phyloP scores from a whole-genome alignment of 306 rosid genomes.

The Quillaja saponaria region DNA sequence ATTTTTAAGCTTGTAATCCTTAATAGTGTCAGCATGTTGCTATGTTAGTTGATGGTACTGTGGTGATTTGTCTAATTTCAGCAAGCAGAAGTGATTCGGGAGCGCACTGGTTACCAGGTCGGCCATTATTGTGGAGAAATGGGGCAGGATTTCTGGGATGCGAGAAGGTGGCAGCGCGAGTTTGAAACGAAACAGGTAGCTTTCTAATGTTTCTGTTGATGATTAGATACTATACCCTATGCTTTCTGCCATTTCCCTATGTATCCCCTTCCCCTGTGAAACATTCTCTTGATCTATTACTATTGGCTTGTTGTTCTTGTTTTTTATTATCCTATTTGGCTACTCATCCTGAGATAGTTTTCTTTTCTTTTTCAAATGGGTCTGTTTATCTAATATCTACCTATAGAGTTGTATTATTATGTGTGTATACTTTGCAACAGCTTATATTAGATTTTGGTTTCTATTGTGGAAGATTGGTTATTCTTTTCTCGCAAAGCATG shows the following conservation, averaged over 20 bases:
- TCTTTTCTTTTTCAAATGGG: too few species aligned
- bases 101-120: slow-evolving; percentile 89
- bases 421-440: slow-evolving; percentile 13
- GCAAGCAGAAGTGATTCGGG: slow-evolving; percentile 99
- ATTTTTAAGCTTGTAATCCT: background rate
- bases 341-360: too few species aligned
- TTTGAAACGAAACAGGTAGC: slow-evolving; percentile 80
- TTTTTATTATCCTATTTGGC: slow-evolving; percentile 8
- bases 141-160: slow-evolving; percentile 99
- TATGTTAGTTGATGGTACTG: slow-evolving; percentile 14
- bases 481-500: slow-evolving; percentile 9
- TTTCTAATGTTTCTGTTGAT: slow-evolving; percentile 28
- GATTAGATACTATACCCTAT: slow-evolving; percentile 4
- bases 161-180: slow-evolving; percentile 96
- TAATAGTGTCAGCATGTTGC: slow-evolving; percentile 2
- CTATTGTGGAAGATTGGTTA: background rate
- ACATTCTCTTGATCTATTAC: background rate
- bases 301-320: too few species aligned
- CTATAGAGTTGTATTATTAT: too few species aligned
- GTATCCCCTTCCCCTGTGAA: slow-evolving; percentile 13
- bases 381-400: too few species aligned
- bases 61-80: slow-evolving; percentile 42
- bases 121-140: slow-evolving; percentile 99
- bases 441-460: slow-evolving; percentile 7
- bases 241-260: slow-evolving; percentile 16